Percentiles rank a stretch among this genome's conserved stretches.
Conservation (phyloP, 2,329 filamentous ascomycete species). For the Botryotinia convoluta region DNA sequence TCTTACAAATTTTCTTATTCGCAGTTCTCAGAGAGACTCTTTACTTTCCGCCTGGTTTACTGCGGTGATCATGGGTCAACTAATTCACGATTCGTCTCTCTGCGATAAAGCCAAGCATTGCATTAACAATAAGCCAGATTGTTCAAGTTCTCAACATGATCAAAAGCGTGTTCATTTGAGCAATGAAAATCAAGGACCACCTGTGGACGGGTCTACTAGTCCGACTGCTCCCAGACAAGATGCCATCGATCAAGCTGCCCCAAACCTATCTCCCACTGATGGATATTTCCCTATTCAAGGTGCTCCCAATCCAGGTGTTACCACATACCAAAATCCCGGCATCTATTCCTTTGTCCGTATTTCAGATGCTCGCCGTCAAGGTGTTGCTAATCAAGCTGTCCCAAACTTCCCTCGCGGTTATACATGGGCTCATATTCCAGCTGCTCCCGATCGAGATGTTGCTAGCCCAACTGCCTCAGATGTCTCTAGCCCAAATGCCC, state of each 20-base stretch:
- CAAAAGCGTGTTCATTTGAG: background rate
- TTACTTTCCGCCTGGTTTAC: background rate
- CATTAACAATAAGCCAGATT: background rate
- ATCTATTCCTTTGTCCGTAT: background rate
- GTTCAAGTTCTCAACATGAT: background rate
- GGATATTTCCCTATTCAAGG: too few species aligned
- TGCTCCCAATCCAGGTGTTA: too few species aligned
- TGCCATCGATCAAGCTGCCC: background rate
- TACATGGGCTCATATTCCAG: background rate
- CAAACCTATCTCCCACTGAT: background rate
- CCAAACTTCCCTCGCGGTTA: background rate
- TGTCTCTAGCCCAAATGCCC: too few species aligned
- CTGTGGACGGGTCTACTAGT: background rate
- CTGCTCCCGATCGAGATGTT: too few species aligned
- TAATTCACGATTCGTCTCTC: background rate
- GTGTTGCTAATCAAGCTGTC: background rate
- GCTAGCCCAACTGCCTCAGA: too few species aligned
- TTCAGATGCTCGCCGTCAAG: background rate
- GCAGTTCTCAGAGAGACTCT: background rate
- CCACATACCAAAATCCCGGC: too few species aligned
- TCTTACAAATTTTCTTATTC: background rate
- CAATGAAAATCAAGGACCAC: background rate
- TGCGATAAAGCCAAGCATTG: background rate
- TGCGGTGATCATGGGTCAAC: background rate
- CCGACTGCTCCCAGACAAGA: background rate